Evolutionary conservation across 2,329 filamentous ascomycete genomes (phyloP), one percentile per base, ranked within the genome.

Genomic region (Alternaria alternata): DNA sequence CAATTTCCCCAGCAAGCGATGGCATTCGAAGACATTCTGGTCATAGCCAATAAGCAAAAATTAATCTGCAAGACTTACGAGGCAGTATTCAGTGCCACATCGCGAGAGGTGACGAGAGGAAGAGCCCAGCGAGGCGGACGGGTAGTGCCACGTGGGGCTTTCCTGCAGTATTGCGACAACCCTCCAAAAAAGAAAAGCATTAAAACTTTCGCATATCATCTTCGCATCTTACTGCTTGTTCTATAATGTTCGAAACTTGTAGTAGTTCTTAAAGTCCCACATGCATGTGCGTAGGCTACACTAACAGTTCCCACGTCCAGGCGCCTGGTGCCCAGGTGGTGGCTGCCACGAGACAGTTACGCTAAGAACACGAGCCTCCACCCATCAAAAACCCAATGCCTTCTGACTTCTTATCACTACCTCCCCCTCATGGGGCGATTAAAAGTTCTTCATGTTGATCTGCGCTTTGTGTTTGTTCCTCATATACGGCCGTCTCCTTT

Each of bases 1-100:
- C 52, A 39, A 41, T 51, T 46, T 55, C n/a, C 52, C 52, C 39
- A 43, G 38, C 52, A 26, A 24, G 34, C 30, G 32, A 26, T 39
- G 44, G 38, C 16, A 49, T 56, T 49, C 14, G 44, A 55, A 20
- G 54, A 44, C 38, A 34, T 26, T 38, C 26, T 54, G 41, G 5
- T 28, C 32, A 36, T 30, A 54, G 20, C 52, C 24, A 51, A 42
- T 22, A 20, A 43, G 51, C 56, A 38, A 20, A 42, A 47, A 34
- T 9, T 4, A 30, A 8, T 12, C 22, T 49, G 46, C 46, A 36
- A 16, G 46, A 49, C 46, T 36, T 36, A n/a, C 46, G 20, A 24
- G 18, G 46, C 24, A 34, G 8, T 49, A 24, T 16, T 49, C 32
- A 36, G 20, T n/a, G 46, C 30, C 32, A 16, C 16, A n/a, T 49